Evolutionary conservation across 306 rosid genomes (phyloP), one percentile per base, ranked within the genome.

Genomic region (Ziziphus jujuba): DNA sequence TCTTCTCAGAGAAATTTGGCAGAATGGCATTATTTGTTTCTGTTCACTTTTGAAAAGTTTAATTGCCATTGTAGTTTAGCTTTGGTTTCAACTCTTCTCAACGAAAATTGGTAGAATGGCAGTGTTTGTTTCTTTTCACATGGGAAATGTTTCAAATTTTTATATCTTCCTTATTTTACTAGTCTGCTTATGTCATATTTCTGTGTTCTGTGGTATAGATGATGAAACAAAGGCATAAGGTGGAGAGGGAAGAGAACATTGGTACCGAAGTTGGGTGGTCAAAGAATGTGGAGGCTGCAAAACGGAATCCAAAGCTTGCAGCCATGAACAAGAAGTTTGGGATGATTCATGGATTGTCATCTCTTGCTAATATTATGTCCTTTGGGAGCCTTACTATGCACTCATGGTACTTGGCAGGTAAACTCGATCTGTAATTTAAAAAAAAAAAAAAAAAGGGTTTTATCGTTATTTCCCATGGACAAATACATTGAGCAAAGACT

Each of bases 291-390:
- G 89, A 90, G 76, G 97, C 87, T 47, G 97, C 99, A 24, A 88
- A 90, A 76, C 77, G 38, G 72, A 88, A 95, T 63, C 96, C 99
- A 31, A 85, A 90, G 81, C 96, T 95, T 54, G 87, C 88, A 56
- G 95, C 96, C 56, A 90, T 95, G 95, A 90, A 95, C 67, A 95
- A 95, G 91, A 95, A 90, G 71, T 95, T 95, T 20, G 99, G 99
- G 68, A 90, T 95, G 99, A 85, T 95, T 82, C 99, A 95, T 64
- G 99, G 99, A 38, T 72, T 95, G 53, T 95, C 99, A 55, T 90
- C 99, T 36, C 96, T 95, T 22, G 97, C 99, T 22, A 95, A 95
- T 75, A 90, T 95, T 76, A 67, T 95, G 86, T 74, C 99, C 13
- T 90, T 90, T 74, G 97, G 99, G 28, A 72, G 96, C 87, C 96